A percentile compares a stretch with the other conserved stretches of the same genome.
Conservation (phyloP, 1,284 basidiomycete genomes). For the Malassezia brasiliensis region DNA sequence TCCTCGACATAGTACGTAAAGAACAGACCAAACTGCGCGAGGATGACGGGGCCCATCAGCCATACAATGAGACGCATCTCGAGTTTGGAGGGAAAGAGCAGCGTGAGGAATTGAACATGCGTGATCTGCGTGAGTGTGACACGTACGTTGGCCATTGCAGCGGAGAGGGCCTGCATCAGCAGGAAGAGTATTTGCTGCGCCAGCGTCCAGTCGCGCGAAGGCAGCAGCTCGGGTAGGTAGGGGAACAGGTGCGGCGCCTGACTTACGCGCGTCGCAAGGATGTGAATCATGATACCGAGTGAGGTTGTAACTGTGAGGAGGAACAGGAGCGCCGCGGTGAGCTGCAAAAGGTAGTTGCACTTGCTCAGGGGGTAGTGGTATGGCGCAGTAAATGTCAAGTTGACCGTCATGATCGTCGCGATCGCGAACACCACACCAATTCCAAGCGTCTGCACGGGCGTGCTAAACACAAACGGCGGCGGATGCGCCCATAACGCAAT, state of each 20-base stretch:
- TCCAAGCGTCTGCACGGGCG: constrained; percentile 81
- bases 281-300: constrained; percentile 57
- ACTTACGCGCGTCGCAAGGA: constrained; percentile 58
- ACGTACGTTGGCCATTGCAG: constrained; percentile 10
- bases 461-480: constrained; percentile 59
- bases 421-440: constrained; percentile 80
- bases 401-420: constrained; percentile 74
- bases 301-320: constrained; percentile 51
- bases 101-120: constrained; percentile 93
- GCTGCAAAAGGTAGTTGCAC: constrained; percentile 79
- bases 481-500: not conserved
- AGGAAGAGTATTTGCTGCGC: constrained; percentile 71
- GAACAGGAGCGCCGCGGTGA: constrained; percentile 69
- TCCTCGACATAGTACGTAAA: constrained; percentile 58
- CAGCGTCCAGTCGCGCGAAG: constrained; percentile 66
- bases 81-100: constrained; percentile 85
- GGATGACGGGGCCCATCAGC: constrained; percentile 75
- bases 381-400: constrained; percentile 86
- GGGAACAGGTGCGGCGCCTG: constrained; percentile 89
- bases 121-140: constrained; percentile 56
- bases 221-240: constrained; percentile 64
- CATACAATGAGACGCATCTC: constrained; percentile 80
- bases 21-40: constrained; percentile 73
- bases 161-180: constrained; percentile 70
- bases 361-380: constrained; percentile 91